phyloP scores from a whole-genome alignment of 768 basidiomycete genomes.

The Podaxis sp. region DNA sequence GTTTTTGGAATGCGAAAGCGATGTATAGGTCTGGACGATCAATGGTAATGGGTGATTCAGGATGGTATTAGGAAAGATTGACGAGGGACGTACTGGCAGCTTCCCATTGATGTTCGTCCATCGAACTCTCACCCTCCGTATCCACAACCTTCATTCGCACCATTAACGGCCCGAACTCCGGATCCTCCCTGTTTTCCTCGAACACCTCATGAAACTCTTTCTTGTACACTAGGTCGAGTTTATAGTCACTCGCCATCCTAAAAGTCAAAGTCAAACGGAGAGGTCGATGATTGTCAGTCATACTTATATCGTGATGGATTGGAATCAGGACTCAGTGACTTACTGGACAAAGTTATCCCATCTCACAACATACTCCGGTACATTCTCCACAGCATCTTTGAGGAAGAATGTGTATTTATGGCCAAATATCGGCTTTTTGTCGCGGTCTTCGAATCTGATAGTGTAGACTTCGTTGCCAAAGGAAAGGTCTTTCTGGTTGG shows the following conservation, averaged over 20 bases:
- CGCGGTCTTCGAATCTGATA: constrained; percentile 80
- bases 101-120: constrained; percentile 97
- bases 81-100: constrained; percentile 81
- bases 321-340: constrained; percentile 37
- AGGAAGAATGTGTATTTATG: constrained; percentile 95
- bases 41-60: constrained; percentile 7
- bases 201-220: constrained; percentile 92
- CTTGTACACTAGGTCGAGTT: constrained; percentile 49
- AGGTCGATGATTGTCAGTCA: background rate
- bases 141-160: constrained; percentile 92
- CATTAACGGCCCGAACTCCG: constrained; percentile 83
- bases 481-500: constrained; percentile 63
- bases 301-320: background rate
- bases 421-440: constrained; percentile 68
- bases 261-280: background rate
- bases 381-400: constrained; percentile 93
- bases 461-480: constrained; percentile 93
- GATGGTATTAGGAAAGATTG: background rate
- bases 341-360: constrained; percentile 93
- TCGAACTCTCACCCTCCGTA: constrained; percentile 79
- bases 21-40: constrained; percentile 77
- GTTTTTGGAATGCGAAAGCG: constrained; percentile 89
- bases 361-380: constrained; percentile 95
- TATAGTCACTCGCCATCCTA: constrained; percentile 12
- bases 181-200: constrained; percentile 72